These are phyloP conservation scores for Aspergillus eucalypticola DNA, from an alignment of 2,329 filamentous ascomycete species.

Conservation along the genomic window DNA sequence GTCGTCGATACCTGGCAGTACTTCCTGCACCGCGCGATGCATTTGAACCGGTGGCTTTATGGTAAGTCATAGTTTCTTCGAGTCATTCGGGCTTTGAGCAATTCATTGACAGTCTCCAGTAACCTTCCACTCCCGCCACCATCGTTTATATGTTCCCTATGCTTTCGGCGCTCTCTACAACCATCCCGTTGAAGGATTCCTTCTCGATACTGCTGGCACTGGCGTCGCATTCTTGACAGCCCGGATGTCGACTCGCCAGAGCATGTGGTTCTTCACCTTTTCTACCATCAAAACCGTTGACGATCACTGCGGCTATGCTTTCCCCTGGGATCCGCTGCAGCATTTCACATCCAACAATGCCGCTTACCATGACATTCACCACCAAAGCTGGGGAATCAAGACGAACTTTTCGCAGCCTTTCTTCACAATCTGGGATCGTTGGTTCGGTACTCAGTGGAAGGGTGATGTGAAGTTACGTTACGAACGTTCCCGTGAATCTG, in stretches of 20 bases:
- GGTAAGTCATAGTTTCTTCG: slow-evolving; percentile 57
- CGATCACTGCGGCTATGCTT: slow-evolving; percentile 94
- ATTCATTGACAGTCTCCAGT: slow-evolving; percentile 50
- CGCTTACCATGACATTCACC: slow-evolving; percentile 95
- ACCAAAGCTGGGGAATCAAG: slow-evolving; percentile 99
- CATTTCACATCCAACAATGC: slow-evolving; percentile 93
- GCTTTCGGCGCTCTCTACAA: slow-evolving; percentile 97
- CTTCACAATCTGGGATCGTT: slow-evolving; percentile 90
- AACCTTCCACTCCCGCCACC: slow-evolving; percentile 90
- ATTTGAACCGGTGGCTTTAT: slow-evolving; percentile 96
- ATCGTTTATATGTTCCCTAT: slow-evolving; percentile 95
- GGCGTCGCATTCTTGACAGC: slow-evolving; percentile 79
- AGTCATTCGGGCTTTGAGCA: background rate
- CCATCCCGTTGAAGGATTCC: slow-evolving; percentile 89
- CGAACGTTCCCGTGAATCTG: slow-evolving; percentile 56
- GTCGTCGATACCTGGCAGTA: slow-evolving; percentile 98
- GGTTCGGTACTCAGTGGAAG: slow-evolving; percentile 80
- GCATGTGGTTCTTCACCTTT: slow-evolving; percentile 83
- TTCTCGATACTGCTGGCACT: slow-evolving; percentile 87
- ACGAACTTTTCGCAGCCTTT: slow-evolving; percentile 53
- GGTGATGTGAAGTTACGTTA: slow-evolving; percentile 65
- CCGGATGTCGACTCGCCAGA: slow-evolving; percentile 80
- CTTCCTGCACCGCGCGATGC: slow-evolving; percentile 94
- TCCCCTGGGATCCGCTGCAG: slow-evolving; percentile 93
- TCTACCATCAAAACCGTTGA: slow-evolving; percentile 96